Evolutionary conservation across 108 stramenopile species (phyloP), one percentile per base, ranked within the genome.

Genomic region (Cyclotella cryptica): DNA sequence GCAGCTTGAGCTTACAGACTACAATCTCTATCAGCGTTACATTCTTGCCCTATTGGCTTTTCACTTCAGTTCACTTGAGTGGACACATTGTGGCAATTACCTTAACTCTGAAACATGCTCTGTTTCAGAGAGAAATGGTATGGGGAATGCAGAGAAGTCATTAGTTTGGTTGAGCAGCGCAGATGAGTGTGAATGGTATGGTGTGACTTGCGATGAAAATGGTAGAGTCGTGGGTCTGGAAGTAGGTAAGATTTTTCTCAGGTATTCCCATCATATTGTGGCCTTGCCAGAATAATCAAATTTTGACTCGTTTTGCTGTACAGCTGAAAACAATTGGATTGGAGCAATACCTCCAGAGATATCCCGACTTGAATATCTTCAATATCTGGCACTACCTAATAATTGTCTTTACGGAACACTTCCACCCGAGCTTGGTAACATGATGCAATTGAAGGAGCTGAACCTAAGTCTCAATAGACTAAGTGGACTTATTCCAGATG

Each of bases 351-450:
- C 46, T 45, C 66, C 46, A 66, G 46, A 47, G 21, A 10, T 66
- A 21, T 18, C 6, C 10, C 4, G 10, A 10, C 66, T 66, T 26
- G 15, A 46, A 14, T 46, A n/a, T 6, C 19, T 47, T 10, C 45
- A 66, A 43, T 45, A 24, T 9, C 66, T 66, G 18, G 43, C 14
- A 12, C 42, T 66, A 9, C 10, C 22, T 47, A 21, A 43, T 14
- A 66, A 66, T 46, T 66, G 66, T 22, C 19, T 66, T 22, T 66
- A 47, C 27, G 66, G 66, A 22, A 66, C 66, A 14, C 28, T 66
- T 22, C 66, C 66, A 12, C 22, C 43, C 13, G 45, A 66, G 27
- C 21, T 66, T 8, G 66, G 66, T 7, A 11, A 1, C 3, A 11
- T 66, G 45, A 45, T 1, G 9, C 15, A 66, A 5, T 26, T 66